A percentile compares a stretch with the other conserved stretches of the same genome.
phyloP scores from a whole-genome alignment of 495 filamentous ascomycete genomes.

The Mytilinidion resinicola region DNA sequence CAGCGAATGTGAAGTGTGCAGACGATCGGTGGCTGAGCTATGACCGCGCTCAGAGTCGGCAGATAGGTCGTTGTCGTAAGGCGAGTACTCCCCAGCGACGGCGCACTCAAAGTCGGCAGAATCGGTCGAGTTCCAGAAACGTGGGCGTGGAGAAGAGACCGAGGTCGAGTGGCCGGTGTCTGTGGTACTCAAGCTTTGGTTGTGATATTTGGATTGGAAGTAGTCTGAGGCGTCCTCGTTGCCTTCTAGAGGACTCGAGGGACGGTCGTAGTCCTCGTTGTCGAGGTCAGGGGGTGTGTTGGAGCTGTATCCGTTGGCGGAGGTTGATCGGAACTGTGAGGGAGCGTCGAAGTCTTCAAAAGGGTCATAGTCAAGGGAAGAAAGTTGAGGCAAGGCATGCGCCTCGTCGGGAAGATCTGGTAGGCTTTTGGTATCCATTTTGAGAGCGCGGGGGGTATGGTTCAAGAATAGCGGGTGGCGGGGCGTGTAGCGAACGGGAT shows the following conservation, averaged over 20 bases:
- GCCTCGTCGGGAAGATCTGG: background rate
- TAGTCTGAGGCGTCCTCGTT: background rate
- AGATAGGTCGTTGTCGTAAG: constrained; percentile 4
- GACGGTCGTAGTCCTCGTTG: background rate
- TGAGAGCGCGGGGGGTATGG: constrained; percentile 25
- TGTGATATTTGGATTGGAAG: background rate
- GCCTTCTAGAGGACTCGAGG: background rate
- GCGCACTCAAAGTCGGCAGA: constrained; percentile 12
- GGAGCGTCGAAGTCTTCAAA: background rate
- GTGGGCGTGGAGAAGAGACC: background rate
- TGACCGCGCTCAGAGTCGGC: background rate
- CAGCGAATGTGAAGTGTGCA: background rate
- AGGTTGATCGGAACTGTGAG: background rate
- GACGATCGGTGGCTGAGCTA: background rate
- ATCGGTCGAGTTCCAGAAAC: background rate
- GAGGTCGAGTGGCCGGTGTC: background rate
- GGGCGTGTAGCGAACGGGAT: background rate
- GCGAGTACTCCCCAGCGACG: constrained; percentile 14
- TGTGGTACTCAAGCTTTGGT: background rate
- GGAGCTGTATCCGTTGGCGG: background rate
- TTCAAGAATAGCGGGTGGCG: constrained; percentile 21
- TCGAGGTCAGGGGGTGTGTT: background rate
- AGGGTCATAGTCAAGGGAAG: background rate
- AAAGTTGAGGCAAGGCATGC: background rate
- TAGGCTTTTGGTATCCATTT: constrained; percentile 1